A percentile compares a stretch with the other conserved stretches of the same genome.
phyloP scores from a whole-genome alignment of 208 protist species.

The Trypanosoma cruzi region DNA sequence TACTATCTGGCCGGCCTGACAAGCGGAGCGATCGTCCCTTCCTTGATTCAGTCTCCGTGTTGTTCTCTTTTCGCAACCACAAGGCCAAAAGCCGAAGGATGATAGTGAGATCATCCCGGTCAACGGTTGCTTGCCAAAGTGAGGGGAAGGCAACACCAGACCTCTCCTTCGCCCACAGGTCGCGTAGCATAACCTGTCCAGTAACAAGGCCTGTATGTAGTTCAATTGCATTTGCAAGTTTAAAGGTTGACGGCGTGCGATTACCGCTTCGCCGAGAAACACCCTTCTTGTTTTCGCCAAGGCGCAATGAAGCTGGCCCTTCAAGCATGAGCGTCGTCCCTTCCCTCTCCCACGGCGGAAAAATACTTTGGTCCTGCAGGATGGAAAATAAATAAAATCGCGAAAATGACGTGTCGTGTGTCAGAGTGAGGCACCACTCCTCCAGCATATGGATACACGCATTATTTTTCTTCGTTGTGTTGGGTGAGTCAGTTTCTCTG shows the following conservation, averaged over 20 bases:
- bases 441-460: slow-evolving; percentile 11
- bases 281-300: neutral
- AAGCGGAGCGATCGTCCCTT: neutral
- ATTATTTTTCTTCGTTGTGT: neutral
- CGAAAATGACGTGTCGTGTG: slow-evolving; percentile 1
- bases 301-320: neutral
- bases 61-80: neutral
- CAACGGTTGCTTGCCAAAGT: neutral
- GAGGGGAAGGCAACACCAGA: neutral
- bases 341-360: slow-evolving; percentile 24
- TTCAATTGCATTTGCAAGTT: slow-evolving; percentile 25
- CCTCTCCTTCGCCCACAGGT: slow-evolving; percentile 2
- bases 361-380: slow-evolving; percentile 4
- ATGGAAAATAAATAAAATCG: slow-evolving; percentile 19
- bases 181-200: neutral
- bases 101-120: slow-evolving; percentile 23
- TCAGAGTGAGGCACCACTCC: slow-evolving; percentile 15
- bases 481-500: neutral
- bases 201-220: slow-evolving; percentile 24
- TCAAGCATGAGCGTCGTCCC: slow-evolving; percentile 21
- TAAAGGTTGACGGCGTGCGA: neutral
- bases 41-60: too few relatives aligned
- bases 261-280: neutral
- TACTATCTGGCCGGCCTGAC: neutral
- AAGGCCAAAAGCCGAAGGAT: slow-evolving; percentile 23